Conservation (phyloP, 352 stramenopile species). For the Phytophthora constricta region DNA sequence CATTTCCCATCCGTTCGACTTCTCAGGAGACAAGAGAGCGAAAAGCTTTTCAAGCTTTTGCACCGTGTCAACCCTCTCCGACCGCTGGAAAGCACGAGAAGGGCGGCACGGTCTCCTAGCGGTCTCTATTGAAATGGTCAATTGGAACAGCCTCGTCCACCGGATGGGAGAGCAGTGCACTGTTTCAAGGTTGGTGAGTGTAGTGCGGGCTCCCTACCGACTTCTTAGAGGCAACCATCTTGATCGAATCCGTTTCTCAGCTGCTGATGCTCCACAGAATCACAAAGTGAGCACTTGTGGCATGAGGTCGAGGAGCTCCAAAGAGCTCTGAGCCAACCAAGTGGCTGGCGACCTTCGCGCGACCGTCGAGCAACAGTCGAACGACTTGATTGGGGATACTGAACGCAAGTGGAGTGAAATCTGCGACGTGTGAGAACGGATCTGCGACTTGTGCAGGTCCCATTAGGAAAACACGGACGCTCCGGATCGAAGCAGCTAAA, state of each 20-base stretch:
- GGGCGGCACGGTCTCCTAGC: too few species aligned
- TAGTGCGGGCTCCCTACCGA: conserved; percentile 74
- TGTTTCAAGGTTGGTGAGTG: conserved; percentile 21
- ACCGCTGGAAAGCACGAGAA: conserved; percentile 2
- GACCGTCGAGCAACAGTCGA: too few species aligned
- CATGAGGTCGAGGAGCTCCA: too few species aligned
- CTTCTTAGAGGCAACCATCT: conserved; percentile 93
- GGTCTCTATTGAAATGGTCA: too few species aligned
- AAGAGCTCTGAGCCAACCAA: too few species aligned
- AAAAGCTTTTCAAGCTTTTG: background rate
- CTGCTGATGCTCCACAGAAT: background rate
- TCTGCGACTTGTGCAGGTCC: too few species aligned
- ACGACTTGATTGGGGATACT: too few species aligned
- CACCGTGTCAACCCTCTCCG: background rate
- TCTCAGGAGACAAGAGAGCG: conserved; percentile 33
- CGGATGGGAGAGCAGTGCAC: conserved; percentile 45
- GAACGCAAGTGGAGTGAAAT: too few species aligned
- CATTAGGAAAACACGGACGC: too few species aligned
- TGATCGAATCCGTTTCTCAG: conserved; percentile 44
- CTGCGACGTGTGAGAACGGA: too few species aligned
- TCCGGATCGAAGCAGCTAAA: too few species aligned
- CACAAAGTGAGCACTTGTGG: background rate
- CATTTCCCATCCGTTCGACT: conserved; percentile 41
- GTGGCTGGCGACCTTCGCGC: too few species aligned
- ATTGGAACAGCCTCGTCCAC: conserved; percentile 75